Evolutionary conservation across 2,329 filamentous ascomycete genomes (phyloP).

Genomic region (Ciborinia camelliae): DNA sequence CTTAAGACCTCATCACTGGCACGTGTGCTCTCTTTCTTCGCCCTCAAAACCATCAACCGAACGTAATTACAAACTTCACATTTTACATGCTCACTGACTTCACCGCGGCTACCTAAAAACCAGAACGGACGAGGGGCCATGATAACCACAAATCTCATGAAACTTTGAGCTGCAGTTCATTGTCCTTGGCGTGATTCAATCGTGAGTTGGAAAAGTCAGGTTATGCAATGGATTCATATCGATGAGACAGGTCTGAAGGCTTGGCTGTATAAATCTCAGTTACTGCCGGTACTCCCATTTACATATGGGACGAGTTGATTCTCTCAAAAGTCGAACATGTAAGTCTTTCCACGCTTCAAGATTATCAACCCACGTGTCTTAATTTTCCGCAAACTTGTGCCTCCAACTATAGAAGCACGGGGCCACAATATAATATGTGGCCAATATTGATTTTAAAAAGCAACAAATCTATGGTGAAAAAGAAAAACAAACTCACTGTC

Average conservation of each 20-base stretch:
- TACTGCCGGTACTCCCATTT: neutral
- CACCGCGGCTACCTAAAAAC: neutral
- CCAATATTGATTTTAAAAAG: neutral
- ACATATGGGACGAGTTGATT: neutral
- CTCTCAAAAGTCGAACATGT: neutral
- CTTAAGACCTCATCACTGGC: neutral
- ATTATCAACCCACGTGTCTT: neutral
- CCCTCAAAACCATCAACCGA: neutral
- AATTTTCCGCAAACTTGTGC: neutral
- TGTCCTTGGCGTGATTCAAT: neutral
- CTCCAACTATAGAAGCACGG: too few relatives aligned
- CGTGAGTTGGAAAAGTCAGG: neutral
- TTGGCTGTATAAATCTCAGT: neutral
- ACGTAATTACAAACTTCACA: too few relatives aligned
- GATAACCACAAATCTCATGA: neutral
- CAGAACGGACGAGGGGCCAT: neutral
- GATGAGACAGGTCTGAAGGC: neutral
- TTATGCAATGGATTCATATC: neutral
- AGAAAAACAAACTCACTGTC: too few relatives aligned
- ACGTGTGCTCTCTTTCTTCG: neutral
- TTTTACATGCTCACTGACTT: neutral
- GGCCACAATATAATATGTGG: too few relatives aligned
- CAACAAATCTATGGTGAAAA: neutral
- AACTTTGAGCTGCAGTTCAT: neutral
- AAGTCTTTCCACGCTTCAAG: neutral